Base-by-base conservation (phyloP, 805 yeast species). In the Starmera quercuum region DNA sequence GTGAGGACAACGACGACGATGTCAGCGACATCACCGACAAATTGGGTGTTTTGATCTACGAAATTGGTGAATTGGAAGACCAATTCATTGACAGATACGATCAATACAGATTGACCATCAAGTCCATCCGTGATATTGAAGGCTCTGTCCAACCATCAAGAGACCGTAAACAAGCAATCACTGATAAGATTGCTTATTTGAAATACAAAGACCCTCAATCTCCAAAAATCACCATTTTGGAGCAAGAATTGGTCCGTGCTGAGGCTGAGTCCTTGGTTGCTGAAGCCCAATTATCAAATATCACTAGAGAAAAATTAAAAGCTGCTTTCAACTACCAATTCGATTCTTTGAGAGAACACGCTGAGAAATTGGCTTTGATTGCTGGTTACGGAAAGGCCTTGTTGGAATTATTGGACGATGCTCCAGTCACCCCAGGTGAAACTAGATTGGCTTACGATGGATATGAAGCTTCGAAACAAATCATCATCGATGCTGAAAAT, bases 261-360 rank as follows among this genome's bases (percentile, higher is more conserved):
- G 95, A 85, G 64, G 95, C 95, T 35, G 95, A 85, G 64, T 79
- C 87, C 33, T 68, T 84, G 44, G 95, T 85, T 49, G 95, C 95
- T 32, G 95, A 84, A 65, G 94, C 94, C 20, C 95, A 85, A 66
- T 70, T 85, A 50, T 81, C 90, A 25, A 84, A 84, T 63, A 83
- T 83, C 55, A 83, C 95, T 45, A 73, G 95, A 65, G 87, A 84
- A 56, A 82, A 83, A 63, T 72, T 85, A 56, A 81, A 83, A 67
- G 82, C 84, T 46, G 85, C 94, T 28, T 83, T 74, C 70, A 73
- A 78, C 61, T 81, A 82, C 60, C 88, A 82, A 59, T 83, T 85
- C 56, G 94, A 83, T 58, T 81, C 95, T 27, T 68, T 82, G 45
- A 77, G 87, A 63, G 94, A 84, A 63, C 80, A 77, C 55, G 78